phyloP scores from a whole-genome alignment of 2,329 filamentous ascomycete species.

The Exophiala calicioides region DNA sequence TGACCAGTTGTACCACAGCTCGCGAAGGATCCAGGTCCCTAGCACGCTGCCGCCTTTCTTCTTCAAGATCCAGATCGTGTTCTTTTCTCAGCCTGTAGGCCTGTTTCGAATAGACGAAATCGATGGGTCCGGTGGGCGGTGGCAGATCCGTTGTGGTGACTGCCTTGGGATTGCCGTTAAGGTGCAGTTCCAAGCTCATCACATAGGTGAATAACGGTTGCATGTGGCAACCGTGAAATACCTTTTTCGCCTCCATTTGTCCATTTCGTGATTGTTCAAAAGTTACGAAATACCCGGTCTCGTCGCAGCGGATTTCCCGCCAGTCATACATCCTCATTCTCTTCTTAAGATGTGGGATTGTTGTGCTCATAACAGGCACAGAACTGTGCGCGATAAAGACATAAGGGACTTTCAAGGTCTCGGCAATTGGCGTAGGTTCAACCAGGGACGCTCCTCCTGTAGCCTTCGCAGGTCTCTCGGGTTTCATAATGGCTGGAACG shows the following conservation, averaged over 20 bases:
- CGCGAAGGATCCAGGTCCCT: constrained; percentile 86
- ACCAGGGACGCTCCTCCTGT: constrained; percentile 53
- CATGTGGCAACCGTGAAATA: constrained; percentile 75
- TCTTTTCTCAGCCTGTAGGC: constrained; percentile 62
- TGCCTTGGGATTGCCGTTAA: constrained; percentile 66
- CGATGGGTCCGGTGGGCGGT: constrained; percentile 21
- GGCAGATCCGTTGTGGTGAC: constrained; percentile 48
- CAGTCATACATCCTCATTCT: constrained; percentile 80
- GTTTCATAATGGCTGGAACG: too few species aligned
- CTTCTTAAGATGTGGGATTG: constrained; percentile 86
- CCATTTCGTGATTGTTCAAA: constrained; percentile 78
- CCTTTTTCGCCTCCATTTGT: constrained; percentile 77
- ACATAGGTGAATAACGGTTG: constrained; percentile 86
- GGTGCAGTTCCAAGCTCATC: constrained; percentile 85
- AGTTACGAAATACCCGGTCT: constrained; percentile 85
- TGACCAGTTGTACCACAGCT: constrained; percentile 77
- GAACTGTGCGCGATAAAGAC: constrained; percentile 85
- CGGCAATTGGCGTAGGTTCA: constrained; percentile 66
- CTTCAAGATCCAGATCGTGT: constrained; percentile 78
- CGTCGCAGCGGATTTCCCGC: constrained; percentile 79
- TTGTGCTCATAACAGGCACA: constrained; percentile 83
- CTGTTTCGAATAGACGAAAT: constrained; percentile 28
- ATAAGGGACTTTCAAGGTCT: constrained; percentile 77
- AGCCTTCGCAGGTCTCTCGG: constrained; percentile 4
- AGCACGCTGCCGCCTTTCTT: constrained; percentile 85